Percentiles rank a stretch among this genome's conserved stretches.
These are phyloP conservation scores for Aristolochia contorta DNA, from an alignment of 164 flowering plant species.

Conservation along the genomic window DNA sequence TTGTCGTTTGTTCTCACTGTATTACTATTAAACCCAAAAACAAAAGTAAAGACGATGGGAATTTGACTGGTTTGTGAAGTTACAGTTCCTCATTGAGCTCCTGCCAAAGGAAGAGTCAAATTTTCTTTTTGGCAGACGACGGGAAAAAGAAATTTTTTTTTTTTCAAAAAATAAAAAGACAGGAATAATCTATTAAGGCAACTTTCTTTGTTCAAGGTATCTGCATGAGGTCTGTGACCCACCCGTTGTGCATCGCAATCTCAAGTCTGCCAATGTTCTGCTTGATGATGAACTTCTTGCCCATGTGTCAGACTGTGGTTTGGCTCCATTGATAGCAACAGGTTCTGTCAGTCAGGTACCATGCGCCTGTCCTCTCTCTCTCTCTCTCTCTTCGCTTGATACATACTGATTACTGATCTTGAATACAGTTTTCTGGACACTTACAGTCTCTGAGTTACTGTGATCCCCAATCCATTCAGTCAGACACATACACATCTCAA, in stretches of 20 bases:
- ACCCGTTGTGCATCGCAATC: constrained; percentile 70
- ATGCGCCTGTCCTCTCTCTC: neutral
- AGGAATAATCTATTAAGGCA: too few species aligned
- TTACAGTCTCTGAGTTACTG: constrained; percentile 61
- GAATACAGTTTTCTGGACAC: constrained; percentile 68
- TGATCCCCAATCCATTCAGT: constrained; percentile 73
- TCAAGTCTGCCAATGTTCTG: constrained; percentile 78
- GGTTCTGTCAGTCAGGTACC: constrained; percentile 78
- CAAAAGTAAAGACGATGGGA: too few species aligned
- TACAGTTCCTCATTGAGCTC: too few species aligned
- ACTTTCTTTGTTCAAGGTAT: constrained; percentile 40
- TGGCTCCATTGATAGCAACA: constrained; percentile 63
- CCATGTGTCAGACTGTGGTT: constrained; percentile 81
- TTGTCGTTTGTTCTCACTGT: too few species aligned
- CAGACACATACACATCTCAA: constrained; percentile 60
- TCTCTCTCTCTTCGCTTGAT: neutral
- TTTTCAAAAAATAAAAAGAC: too few species aligned
- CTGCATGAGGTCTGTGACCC: constrained; percentile 88
- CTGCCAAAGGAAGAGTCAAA: too few species aligned
- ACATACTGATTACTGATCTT: neutral
- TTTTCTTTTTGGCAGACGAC: too few species aligned
- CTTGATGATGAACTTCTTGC: constrained; percentile 75
- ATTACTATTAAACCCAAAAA: too few species aligned
- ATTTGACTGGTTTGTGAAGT: too few species aligned
- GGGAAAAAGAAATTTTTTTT: too few species aligned